Evolutionary conservation across 1,139 yeast genomes (phyloP).

Genomic region (Fermentozyma sake): DNA sequence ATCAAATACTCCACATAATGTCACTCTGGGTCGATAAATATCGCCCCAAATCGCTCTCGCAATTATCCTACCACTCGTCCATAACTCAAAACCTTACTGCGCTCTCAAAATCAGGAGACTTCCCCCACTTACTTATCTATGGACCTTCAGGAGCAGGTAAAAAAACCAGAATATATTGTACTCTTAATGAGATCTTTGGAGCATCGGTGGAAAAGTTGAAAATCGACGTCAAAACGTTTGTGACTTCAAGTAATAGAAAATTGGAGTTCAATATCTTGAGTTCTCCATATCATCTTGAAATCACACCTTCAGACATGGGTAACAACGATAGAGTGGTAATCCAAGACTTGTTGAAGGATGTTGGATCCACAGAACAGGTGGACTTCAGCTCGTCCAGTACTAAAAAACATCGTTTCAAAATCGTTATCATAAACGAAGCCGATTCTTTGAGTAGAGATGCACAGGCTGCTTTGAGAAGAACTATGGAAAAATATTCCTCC

Average conservation of each 20-base stretch:
- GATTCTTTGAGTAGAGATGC: conserved; percentile 92
- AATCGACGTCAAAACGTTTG: conserved; percentile 83
- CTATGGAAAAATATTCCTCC: conserved; percentile 95
- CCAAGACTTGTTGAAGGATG: conserved; percentile 87
- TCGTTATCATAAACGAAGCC: conserved; percentile 92
- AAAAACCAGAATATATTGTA: conserved; percentile 85
- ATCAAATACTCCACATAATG: conserved; percentile 37
- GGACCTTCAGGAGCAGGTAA: conserved; percentile 98
- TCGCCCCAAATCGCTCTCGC: conserved; percentile 67
- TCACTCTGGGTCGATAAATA: conserved; percentile 96
- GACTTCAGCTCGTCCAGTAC: conserved; percentile 51
- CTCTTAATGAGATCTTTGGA: conserved; percentile 79
- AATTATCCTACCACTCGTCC: conserved; percentile 61
- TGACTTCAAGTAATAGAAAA: conserved; percentile 66
- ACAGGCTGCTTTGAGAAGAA: conserved; percentile 93
- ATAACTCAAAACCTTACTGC: conserved; percentile 64
- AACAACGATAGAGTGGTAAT: conserved; percentile 91
- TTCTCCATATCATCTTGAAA: conserved; percentile 85
- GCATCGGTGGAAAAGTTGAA: conserved; percentile 75
- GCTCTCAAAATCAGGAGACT: conserved; percentile 72
- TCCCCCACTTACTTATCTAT: conserved; percentile 86
- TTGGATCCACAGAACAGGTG: conserved; percentile 93
- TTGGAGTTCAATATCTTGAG: conserved; percentile 88
- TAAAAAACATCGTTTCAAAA: conserved; percentile 72
- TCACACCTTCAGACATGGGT: conserved; percentile 97